phyloP scores from a whole-genome alignment of 2,329 filamentous ascomycete genomes.

The Allantophomopsis lycopodina region DNA sequence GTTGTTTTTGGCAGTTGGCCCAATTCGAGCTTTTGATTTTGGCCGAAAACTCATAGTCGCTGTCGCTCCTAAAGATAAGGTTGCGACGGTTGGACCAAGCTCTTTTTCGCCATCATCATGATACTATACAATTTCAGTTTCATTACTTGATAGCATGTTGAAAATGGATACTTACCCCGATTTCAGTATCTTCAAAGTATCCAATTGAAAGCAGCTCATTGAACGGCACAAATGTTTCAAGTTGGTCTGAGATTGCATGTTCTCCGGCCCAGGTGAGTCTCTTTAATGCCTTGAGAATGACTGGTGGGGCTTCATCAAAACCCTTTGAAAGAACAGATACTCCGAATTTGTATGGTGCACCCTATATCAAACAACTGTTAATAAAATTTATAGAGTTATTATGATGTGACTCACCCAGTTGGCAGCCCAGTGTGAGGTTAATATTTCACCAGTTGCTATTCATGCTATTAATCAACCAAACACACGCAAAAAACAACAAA shows the following conservation, averaged over 20 bases:
- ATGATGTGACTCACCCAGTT: conserved; percentile 31
- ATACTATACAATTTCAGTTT: conserved; percentile 24
- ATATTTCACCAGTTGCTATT: conserved; percentile 22
- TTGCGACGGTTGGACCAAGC: conserved; percentile 47
- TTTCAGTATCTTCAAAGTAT: conserved; percentile 45
- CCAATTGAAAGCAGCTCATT: conserved; percentile 51
- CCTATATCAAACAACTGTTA: conserved; percentile 23
- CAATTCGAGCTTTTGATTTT: conserved; percentile 26
- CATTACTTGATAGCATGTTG: not conserved
- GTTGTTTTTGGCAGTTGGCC: conserved; percentile 16
- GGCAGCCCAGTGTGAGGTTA: conserved; percentile 36
- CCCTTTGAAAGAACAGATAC: conserved; percentile 35
- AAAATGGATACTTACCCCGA: conserved; percentile 27
- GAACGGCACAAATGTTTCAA: conserved; percentile 26
- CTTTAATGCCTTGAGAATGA: conserved; percentile 33
- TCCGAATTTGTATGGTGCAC: conserved; percentile 54
- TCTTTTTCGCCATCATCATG: conserved; percentile 55
- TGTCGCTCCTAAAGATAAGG: conserved; percentile 42
- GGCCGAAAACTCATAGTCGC: conserved; percentile 43
- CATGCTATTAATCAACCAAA: not conserved
- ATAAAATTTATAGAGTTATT: conserved; percentile 6
- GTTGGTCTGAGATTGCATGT: conserved; percentile 18
- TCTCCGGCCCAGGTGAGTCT: conserved; percentile 40
- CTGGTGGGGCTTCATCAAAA: conserved; percentile 32
- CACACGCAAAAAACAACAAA: too few relatives aligned